Conservation (phyloP, 2,329 filamentous ascomycete genomes). For the Calonectria hawksworthii region DNA sequence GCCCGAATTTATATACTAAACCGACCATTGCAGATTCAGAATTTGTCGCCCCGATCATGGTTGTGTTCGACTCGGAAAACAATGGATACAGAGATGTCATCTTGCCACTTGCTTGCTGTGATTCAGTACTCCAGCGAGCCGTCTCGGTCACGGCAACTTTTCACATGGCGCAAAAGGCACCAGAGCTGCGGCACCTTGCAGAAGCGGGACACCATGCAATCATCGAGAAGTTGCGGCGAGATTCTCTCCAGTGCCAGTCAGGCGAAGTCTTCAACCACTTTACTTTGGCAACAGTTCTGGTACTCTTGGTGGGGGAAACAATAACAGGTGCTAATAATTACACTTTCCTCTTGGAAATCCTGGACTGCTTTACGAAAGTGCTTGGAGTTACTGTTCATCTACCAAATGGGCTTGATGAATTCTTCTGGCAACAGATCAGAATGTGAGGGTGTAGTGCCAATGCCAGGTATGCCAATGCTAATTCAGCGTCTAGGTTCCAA, state of each 20-base stretch:
- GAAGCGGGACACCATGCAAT: constrained; percentile 53
- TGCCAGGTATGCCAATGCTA: background rate
- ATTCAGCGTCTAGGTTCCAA: constrained; percentile 42
- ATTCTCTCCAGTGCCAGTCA: constrained; percentile 46
- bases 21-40: constrained; percentile 48
- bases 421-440: constrained; percentile 50
- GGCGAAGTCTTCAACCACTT: constrained; percentile 53
- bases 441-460: constrained; percentile 40
- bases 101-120: constrained; percentile 55
- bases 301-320: constrained; percentile 57
- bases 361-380: constrained; percentile 47
- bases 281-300: constrained; percentile 54
- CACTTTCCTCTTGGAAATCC: constrained; percentile 52
- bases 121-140: constrained; percentile 51
- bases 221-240: constrained; percentile 50
- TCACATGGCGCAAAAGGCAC: constrained; percentile 51
- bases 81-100: constrained; percentile 57
- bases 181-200: constrained; percentile 48
- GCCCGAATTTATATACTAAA: background rate
- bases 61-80: constrained; percentile 51
- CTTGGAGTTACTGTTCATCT: constrained; percentile 38
- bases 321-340: constrained; percentile 57
- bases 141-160: constrained; percentile 57
- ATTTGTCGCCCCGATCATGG: constrained; percentile 55
- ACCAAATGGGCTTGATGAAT: constrained; percentile 34